Evolutionary conservation across 2,329 filamentous ascomycete species (phyloP), one percentile per base, ranked within the genome.

Genomic region (Fusarium sp.): DNA sequence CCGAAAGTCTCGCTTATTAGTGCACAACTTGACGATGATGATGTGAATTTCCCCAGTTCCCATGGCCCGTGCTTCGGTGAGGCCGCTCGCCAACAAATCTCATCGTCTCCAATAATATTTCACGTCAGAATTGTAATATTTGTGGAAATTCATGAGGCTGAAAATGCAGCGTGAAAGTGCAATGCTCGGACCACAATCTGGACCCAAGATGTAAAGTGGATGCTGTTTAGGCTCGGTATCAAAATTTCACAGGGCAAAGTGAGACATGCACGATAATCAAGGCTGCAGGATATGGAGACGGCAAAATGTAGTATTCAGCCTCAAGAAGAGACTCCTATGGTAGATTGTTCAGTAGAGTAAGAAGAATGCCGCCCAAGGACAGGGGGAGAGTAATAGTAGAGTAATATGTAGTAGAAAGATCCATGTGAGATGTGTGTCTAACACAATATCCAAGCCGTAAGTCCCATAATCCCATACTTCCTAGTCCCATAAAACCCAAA

Each of bases 61-160:
- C 30, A 19, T 42, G 64, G 57, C 38, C 56, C 40, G 35, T n/a
- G 60, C 59, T 65, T 62, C 57, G 71, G 64, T 65, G 53, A 72
- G 47, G 43, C 71, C 64, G 71, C 68, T 60, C n/a, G 10, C 47
- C 40, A 44, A 43, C 30, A 37, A 54, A 38, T 38, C 37, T 43
- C 40, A 43, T 50, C 23, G 32, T 60, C 32, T 47, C 52, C 37
- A 54, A 40, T 56, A 40, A 46, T 56, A 42, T 54, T 59, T 54
- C 33, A 30, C 25, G 19, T 28, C 21, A 42, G 23, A 40, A 30
- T 47, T 58, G 19, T n/a, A 15, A 13, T 47, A 32, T 59, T 58
- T 57, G 54, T 68, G 67, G 46, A 37, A 65, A 52, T 50, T n/a
- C 30, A 54, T 58, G 71, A 72, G 71, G 71, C 71, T 73, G 63